Percentiles rank a stretch among this genome's conserved stretches.
These are phyloP conservation scores for Penicillium sp. DNA, from an alignment of 2,329 filamentous ascomycete genomes.

Conservation along the genomic window DNA sequence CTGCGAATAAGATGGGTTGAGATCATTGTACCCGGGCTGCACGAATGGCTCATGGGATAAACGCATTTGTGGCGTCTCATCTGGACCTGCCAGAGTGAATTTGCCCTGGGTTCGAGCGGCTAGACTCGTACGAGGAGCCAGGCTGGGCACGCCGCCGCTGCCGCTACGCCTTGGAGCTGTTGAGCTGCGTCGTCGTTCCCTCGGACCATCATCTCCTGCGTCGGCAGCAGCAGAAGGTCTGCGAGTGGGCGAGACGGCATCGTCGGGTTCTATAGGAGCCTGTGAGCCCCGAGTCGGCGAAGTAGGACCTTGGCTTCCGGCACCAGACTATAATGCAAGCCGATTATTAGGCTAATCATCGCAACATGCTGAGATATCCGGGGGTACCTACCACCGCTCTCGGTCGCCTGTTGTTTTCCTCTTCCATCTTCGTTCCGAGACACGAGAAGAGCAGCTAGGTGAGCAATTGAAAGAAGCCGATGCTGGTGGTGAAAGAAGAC, in stretches of 20 bases:
- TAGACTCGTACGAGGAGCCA: conserved; percentile 24
- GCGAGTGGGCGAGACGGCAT: conserved; percentile 15
- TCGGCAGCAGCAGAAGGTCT: conserved; percentile 4
- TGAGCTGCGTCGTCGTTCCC: conserved; percentile 20
- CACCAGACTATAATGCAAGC: conserved; percentile 5
- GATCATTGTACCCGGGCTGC: conserved; percentile 49
- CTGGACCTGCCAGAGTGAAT: conserved; percentile 31
- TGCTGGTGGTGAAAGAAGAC: no score
- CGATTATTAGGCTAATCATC: neutral
- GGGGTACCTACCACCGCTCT: conserved; percentile 9
- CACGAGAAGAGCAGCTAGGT: neutral
- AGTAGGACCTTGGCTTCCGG: conserved; percentile 4
- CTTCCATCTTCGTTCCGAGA: conserved; percentile 10
- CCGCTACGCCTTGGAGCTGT: conserved; percentile 13
- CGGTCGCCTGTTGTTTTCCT: conserved; percentile 3
- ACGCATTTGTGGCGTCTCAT: conserved; percentile 28
- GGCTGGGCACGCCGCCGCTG: conserved; percentile 20
- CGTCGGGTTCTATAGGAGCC: conserved; percentile 6
- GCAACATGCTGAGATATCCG: neutral
- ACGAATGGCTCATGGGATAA: conserved; percentile 43
- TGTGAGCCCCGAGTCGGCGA: conserved; percentile 11
- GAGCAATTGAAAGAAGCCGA: neutral
- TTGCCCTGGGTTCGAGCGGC: conserved; percentile 25
- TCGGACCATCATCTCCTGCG: conserved; percentile 5
- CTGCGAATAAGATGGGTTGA: conserved; percentile 53